Conservation (phyloP, 2,329 filamentous ascomycete species). For the Exophiala oligosperma region DNA sequence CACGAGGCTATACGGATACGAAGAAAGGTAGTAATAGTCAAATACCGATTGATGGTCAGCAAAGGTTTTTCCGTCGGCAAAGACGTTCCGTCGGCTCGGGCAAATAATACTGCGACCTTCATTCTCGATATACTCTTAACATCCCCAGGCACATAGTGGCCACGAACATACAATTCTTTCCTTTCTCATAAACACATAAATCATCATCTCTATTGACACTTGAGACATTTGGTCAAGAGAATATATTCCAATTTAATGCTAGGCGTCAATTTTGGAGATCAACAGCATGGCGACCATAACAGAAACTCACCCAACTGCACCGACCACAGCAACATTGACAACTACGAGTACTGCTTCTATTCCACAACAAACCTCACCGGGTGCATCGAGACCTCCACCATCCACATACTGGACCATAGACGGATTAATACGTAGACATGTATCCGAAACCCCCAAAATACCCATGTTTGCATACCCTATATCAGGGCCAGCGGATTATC, state of each 20-base stretch:
- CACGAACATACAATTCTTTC: too few relatives aligned
- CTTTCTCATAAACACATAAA: too few relatives aligned
- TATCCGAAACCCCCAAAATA: conserved; percentile 5
- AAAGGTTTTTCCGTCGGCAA: background rate
- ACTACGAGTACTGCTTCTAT: background rate
- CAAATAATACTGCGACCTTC: background rate
- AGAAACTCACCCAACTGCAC: too few relatives aligned
- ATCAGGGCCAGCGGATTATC: conserved; percentile 13
- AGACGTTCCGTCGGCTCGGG: background rate
- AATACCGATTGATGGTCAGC: background rate
- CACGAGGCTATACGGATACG: background rate
- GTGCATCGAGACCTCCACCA: background rate
- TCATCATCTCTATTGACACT: too few relatives aligned
- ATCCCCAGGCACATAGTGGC: too few relatives aligned
- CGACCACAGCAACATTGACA: background rate
- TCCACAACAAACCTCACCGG: conserved; percentile 1
- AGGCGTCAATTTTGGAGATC: background rate
- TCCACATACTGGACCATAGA: conserved; percentile 17
- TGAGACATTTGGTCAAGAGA: too few relatives aligned
- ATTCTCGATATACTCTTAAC: too few relatives aligned
- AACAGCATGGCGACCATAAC: too few relatives aligned
- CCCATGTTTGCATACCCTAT: conserved; percentile 21
- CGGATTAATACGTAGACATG: conserved; percentile 12
- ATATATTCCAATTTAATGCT: background rate
- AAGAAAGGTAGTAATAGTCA: background rate